Evolutionary conservation across 1,284 basidiomycete genomes (phyloP).

Genomic region (Ceratobasidium sp.): DNA sequence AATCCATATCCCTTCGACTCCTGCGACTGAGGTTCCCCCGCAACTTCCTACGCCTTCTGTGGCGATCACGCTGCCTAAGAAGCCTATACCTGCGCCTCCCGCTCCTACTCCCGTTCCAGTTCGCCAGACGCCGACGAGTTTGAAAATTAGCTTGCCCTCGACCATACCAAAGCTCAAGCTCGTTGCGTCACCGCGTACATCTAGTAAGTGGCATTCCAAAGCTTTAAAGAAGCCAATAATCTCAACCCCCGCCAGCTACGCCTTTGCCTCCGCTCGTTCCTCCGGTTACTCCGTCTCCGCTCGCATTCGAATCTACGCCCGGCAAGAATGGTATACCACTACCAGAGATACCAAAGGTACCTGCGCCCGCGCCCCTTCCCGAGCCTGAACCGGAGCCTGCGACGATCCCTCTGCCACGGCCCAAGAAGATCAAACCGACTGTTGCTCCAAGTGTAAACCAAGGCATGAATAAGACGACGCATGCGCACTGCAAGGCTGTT

Average conservation of each 20-base stretch:
- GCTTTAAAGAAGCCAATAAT: not conserved
- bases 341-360: not conserved
- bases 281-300: slow-evolving; percentile 28
- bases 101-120: too few relatives aligned
- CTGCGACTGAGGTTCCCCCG: slow-evolving; percentile 66
- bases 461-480: slow-evolving; percentile 45
- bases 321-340: slow-evolving; percentile 25
- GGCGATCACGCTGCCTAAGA: slow-evolving; percentile 29
- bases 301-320: slow-evolving; percentile 38
- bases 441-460: slow-evolving; percentile 35
- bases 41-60: slow-evolving; percentile 35
- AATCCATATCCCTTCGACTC: slow-evolving; percentile 77
- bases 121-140: slow-evolving; percentile 35
- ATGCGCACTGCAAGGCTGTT: slow-evolving; percentile 66
- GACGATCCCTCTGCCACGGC: slow-evolving; percentile 28
- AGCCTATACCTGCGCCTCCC: slow-evolving; percentile 15
- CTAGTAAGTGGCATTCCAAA: slow-evolving; percentile 2
- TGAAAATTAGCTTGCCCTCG: slow-evolving; percentile 26
- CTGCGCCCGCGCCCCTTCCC: slow-evolving; percentile 6
- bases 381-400: slow-evolving; percentile 24
- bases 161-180: slow-evolving; percentile 39
- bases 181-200: slow-evolving; percentile 15
- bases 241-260: not conserved
- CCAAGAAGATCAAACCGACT: slow-evolving; percentile 39
- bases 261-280: slow-evolving; percentile 33